Evolutionary conservation across 2,329 filamentous ascomycete genomes (phyloP).

Genomic region (Hypoxylon sp.): DNA sequence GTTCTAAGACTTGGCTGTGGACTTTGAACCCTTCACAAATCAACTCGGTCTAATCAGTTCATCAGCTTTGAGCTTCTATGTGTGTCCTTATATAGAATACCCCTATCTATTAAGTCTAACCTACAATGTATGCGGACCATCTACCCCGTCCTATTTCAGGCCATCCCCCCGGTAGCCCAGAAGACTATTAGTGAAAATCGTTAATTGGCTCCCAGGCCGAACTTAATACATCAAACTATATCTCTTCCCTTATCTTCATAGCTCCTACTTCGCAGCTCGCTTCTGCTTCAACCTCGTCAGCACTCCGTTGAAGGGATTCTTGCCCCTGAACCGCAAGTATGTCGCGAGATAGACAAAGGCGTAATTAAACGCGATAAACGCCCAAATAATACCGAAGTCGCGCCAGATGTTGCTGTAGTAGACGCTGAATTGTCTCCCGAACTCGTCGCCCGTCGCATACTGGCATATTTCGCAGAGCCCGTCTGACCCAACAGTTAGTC

Average conservation of each 20-base stretch:
- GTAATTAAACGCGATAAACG: conserved; percentile 74
- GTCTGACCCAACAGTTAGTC: conserved; percentile 67
- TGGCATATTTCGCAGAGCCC: conserved; percentile 75
- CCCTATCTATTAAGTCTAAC: conserved; percentile 12
- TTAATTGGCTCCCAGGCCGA: neutral
- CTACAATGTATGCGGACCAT: neutral
- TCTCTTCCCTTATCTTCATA: neutral
- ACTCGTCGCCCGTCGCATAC: conserved; percentile 71
- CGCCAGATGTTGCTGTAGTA: conserved; percentile 73
- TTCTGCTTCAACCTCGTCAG: conserved; percentile 47
- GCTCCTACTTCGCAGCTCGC: conserved; percentile 4
- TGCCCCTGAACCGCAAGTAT: conserved; percentile 56
- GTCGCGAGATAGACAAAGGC: conserved; percentile 55
- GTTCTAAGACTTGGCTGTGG: too few species aligned
- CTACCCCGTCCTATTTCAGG: neutral
- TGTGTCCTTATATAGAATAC: conserved; percentile 4
- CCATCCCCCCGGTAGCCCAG: neutral
- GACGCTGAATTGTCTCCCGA: conserved; percentile 70
- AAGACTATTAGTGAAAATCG: conserved; percentile 14
- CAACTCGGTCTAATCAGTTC: neutral
- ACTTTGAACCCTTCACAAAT: neutral
- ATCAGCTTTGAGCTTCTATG: neutral
- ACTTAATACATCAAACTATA: neutral
- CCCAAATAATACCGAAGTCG: conserved; percentile 74
- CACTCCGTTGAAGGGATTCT: conserved; percentile 54